Base-by-base conservation (phyloP, 2,329 filamentous ascomycete genomes). In the Escovopsis sp. region DNA sequence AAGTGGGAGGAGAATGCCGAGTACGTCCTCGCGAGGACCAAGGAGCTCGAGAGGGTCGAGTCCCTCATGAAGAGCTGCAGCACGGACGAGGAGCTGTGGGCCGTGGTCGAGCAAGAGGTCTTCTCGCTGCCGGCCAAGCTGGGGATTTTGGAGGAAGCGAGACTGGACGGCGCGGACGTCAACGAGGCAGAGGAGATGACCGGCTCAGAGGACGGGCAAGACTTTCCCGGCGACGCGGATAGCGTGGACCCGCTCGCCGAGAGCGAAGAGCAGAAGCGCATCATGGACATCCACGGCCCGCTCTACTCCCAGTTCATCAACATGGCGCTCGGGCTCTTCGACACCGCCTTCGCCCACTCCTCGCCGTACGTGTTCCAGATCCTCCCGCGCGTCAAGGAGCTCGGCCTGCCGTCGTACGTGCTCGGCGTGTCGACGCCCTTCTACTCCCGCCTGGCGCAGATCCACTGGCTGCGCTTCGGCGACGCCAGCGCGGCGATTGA, bases 371-470 rank as follows among this genome's bases (percentile, higher is more conserved):
- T 69, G 0, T 68, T 82, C 37, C 67, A 69, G 37, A 59, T 87
- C 26, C 65, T 88, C 1, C 80, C 82, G 0, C 71, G 73, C 7
- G 64, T 87, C 51, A 83, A 82, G 54, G 66, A 70, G 37, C 66
- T 85, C 0, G 82, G 83, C 2, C 69, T 82, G 2, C 72, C 75
- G 1, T 81, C 80, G 0, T 85, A 81, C 53, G 77, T 85, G 6
- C 69, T 89, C 1, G 83, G 82, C 39, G 79, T 75, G 6, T 78
- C 77, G 15, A 82, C 81, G 0, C 64, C 71, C 0, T 73, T 88
- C 36, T 88, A 84, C 64, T 79, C 82, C 54, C 67, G 75, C 39
- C 68, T 86, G 32, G 66, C 85, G 23, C 59, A 66, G 12, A 69
- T 80, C 19, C 65, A 76, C 43, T 85, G 80, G 75, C 58, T 63